Evolutionary conservation across 371 early-diverging fungal species (phyloP).

Genomic region (Astathelohania contejeani): DNA sequence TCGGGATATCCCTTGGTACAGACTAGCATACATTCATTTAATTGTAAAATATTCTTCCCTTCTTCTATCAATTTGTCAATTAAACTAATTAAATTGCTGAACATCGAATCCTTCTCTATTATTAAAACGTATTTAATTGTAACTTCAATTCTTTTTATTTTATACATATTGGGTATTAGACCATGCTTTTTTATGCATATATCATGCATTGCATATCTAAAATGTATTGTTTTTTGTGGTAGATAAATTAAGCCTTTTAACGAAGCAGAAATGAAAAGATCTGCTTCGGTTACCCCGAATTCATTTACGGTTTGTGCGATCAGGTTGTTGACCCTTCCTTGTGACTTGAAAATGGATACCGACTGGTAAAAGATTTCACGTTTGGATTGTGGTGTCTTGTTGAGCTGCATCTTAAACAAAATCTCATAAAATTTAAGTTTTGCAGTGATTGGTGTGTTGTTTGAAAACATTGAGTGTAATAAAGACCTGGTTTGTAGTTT

Average conservation of each 20-base stretch:
- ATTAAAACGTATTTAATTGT: constrained; percentile 23
- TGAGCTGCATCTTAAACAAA: constrained; percentile 12
- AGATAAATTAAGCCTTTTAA: constrained; percentile 49
- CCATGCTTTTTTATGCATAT: too few species aligned
- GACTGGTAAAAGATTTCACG: constrained; percentile 44
- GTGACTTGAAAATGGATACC: constrained; percentile 33
- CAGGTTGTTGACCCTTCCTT: constrained; percentile 16
- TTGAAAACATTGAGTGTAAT: too few species aligned
- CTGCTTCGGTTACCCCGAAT: constrained; percentile 4
- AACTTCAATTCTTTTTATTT: constrained; percentile 5
- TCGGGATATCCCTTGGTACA: constrained; percentile 52
- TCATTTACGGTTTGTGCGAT: constrained; percentile 16
- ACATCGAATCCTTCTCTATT: constrained; percentile 50
- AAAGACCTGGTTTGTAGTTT: too few species aligned
- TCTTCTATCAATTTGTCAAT: background rate
- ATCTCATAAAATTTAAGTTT: constrained; percentile 27
- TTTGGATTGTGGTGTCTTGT: constrained; percentile 18
- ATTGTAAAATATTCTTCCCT: too few species aligned
- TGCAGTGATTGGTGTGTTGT: too few species aligned
- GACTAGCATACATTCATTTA: constrained; percentile 38
- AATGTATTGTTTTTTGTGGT: constrained; percentile 1
- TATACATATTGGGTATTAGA: constrained; percentile 48
- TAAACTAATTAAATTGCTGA: constrained; percentile 22
- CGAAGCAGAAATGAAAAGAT: constrained; percentile 31
- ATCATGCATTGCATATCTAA: background rate